Evolutionary conservation across 257 asterid genomes (phyloP).

Genomic region (Solanum tacnaense): DNA sequence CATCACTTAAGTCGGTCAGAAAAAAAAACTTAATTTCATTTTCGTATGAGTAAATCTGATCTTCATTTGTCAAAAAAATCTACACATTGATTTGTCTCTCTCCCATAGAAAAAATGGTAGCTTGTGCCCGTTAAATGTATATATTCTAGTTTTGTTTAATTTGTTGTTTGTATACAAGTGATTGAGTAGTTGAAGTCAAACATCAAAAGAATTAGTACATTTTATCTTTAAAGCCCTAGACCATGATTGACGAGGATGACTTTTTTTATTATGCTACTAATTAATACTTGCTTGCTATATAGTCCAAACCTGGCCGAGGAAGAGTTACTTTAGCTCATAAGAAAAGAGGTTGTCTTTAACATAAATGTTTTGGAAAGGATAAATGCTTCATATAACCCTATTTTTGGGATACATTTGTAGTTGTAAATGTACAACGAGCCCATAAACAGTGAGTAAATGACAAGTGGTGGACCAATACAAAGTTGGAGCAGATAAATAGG

Average conservation of each 20-base stretch:
- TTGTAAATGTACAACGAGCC: neutral
- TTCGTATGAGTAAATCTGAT: neutral
- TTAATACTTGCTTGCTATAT: too few species aligned
- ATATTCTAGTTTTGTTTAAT: neutral
- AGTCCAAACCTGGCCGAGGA: neutral
- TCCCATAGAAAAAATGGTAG: neutral
- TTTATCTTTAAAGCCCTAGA: neutral
- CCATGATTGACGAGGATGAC: neutral
- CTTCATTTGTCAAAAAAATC: neutral
- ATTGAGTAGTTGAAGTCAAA: neutral
- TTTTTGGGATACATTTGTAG: neutral
- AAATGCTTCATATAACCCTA: neutral
- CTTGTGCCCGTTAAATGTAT: neutral
- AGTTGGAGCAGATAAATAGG: neutral
- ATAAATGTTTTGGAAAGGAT: neutral
- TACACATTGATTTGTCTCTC: too few species aligned
- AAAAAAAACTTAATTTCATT: neutral
- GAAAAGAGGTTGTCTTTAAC: neutral
- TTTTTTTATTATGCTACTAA: neutral
- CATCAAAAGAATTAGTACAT: neutral
- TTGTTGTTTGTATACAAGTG: neutral
- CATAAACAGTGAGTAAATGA: neutral
- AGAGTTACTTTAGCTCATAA: neutral
- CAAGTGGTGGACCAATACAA: neutral
- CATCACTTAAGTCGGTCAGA: neutral